A percentile compares a stretch with the other conserved stretches of the same genome.
Evolutionary conservation across 345 rosid genomes (phyloP).

Genomic region (Psidium friedrichsthalianum): DNA sequence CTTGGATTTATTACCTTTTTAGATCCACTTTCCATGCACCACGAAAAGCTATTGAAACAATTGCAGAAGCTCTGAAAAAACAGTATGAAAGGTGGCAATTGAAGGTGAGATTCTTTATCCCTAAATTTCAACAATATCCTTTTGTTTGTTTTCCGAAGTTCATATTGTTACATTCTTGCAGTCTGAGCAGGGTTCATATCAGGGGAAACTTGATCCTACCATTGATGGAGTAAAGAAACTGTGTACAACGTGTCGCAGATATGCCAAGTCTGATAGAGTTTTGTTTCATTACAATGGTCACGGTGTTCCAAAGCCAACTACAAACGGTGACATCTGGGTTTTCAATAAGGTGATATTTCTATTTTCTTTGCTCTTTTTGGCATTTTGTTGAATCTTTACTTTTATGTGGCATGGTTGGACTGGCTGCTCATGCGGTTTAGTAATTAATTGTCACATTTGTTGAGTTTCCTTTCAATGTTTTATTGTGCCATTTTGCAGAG

Average conservation of each 20-base stretch:
- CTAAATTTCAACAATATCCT: constrained; percentile 77
- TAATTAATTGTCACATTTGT: background rate
- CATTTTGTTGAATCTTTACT: background rate
- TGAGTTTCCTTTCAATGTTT: background rate
- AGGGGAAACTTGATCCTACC: constrained; percentile 85
- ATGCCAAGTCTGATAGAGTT: constrained; percentile 91
- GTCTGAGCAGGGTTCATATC: constrained; percentile 65
- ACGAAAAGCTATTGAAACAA: constrained; percentile 76
- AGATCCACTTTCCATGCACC: constrained; percentile 99
- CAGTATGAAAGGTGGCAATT: constrained; percentile 99
- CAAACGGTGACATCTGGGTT: constrained; percentile 97
- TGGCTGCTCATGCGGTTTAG: background rate
- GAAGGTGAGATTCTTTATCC: constrained; percentile 39
- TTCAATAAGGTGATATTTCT: constrained; percentile 69
- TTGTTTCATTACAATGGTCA: constrained; percentile 98
- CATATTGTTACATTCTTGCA: constrained; percentile 3
- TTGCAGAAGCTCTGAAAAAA: constrained; percentile 71
- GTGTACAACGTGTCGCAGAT: constrained; percentile 73
- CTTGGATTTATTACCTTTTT: constrained; percentile 4
- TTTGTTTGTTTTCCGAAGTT: background rate
- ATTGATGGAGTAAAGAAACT: constrained; percentile 88
- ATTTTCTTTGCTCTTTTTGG: background rate
- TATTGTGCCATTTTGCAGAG: constrained; percentile 33
- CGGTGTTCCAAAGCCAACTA: constrained; percentile 97
- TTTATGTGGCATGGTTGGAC: background rate